These are phyloP conservation scores for Blastobotrys parvus DNA, from an alignment of 805 yeast species.

Conservation along the genomic window DNA sequence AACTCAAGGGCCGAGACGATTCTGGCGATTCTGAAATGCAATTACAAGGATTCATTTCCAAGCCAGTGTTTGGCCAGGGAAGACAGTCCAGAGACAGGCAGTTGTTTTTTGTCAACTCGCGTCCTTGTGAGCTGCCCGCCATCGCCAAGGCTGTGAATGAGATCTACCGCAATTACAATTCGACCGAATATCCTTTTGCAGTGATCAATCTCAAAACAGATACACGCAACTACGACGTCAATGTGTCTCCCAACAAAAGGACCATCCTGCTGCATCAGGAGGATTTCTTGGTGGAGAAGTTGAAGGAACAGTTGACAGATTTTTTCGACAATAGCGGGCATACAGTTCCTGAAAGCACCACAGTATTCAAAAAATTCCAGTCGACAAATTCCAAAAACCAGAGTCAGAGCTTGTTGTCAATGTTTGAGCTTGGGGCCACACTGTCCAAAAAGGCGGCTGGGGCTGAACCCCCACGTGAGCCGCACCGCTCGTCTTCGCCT, in stretches of 20 bases:
- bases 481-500: too few relatives aligned
- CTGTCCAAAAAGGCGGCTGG: too few relatives aligned
- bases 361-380: neutral
- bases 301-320: constrained; percentile 28
- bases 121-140: constrained; percentile 61
- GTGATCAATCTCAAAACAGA: constrained; percentile 51
- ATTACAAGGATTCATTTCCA: constrained; percentile 60
- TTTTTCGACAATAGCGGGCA: constrained; percentile 1
- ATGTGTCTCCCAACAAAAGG: constrained; percentile 88
- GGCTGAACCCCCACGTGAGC: too few relatives aligned
- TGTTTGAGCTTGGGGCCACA: too few relatives aligned
- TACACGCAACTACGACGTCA: constrained; percentile 52
- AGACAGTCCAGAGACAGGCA: constrained; percentile 70
- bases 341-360: neutral
- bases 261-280: constrained; percentile 64
- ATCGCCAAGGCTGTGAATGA: constrained; percentile 60
- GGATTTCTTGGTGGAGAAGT: constrained; percentile 41
- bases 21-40: constrained; percentile 7
- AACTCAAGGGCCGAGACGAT: constrained; percentile 14
- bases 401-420: too few relatives aligned
- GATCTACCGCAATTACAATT: constrained; percentile 61
- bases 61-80: constrained; percentile 72
- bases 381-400: too few relatives aligned
- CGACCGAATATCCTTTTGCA: constrained; percentile 64
- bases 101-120: constrained; percentile 56